These are phyloP conservation scores for Scedosporium minutisporum DNA, from an alignment of 2,329 filamentous ascomycete species.

Conservation along the genomic window DNA sequence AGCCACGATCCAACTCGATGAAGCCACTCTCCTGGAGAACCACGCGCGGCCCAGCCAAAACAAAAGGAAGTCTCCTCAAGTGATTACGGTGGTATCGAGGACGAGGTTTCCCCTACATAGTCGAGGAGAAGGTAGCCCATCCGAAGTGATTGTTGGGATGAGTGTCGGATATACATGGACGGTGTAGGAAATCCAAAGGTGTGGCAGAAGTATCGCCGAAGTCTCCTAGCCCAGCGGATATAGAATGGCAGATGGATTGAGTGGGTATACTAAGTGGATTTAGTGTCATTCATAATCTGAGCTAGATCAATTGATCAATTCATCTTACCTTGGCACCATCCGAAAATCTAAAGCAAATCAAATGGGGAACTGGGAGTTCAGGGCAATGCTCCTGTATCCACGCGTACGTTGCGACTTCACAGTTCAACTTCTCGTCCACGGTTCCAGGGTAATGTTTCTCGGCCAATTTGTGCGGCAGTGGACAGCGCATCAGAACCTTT, in stretches of 20 bases:
- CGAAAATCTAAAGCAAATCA: conserved; percentile 15
- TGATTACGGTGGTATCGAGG: too few relatives aligned
- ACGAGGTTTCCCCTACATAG: conserved; percentile 8
- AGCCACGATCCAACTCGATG: too few relatives aligned
- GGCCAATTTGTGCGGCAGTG: conserved; percentile 25
- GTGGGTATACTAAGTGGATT: conserved; percentile 9
- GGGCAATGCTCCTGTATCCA: conserved; percentile 18
- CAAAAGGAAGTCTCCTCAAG: too few relatives aligned
- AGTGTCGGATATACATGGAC: conserved; percentile 8
- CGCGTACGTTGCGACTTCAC: conserved; percentile 16
- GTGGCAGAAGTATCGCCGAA: background rate
- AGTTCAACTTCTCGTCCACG: conserved; percentile 30
- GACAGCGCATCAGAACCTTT: conserved; percentile 15
- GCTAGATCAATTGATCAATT: background rate
- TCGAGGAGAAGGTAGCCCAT: conserved; percentile 19
- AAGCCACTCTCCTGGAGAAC: too few relatives aligned
- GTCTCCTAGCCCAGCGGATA: background rate
- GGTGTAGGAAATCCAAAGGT: conserved; percentile 5
- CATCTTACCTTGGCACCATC: conserved; percentile 7
- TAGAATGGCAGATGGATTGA: conserved; percentile 9
- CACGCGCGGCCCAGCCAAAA: too few relatives aligned
- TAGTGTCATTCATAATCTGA: background rate
- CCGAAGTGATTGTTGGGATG: conserved; percentile 5
- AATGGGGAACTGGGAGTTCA: conserved; percentile 14
- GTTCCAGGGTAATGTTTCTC: conserved; percentile 26